These are phyloP conservation scores for Auricularia auricula-judae DNA, from an alignment of 768 basidiomycete genomes.

Conservation along the genomic window DNA sequence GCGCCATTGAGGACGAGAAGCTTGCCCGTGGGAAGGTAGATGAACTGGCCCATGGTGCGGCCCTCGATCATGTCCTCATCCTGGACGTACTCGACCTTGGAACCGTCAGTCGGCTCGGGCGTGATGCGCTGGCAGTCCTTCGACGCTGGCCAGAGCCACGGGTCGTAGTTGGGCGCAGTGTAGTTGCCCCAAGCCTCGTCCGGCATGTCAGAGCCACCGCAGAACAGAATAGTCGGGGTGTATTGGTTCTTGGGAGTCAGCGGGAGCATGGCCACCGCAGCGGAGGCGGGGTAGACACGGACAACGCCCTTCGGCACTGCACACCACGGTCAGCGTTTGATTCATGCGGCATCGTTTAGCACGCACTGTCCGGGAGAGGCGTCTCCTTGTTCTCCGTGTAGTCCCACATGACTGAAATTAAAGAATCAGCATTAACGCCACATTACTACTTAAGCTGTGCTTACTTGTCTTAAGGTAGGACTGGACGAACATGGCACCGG, in stretches of 20 bases:
- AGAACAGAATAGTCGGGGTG: constrained; percentile 76
- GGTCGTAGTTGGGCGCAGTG: constrained; percentile 58
- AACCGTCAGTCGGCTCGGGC: constrained; percentile 69
- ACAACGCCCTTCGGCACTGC: constrained; percentile 54
- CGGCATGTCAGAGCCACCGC: constrained; percentile 77
- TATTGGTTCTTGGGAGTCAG: constrained; percentile 85
- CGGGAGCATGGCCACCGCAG: constrained; percentile 82
- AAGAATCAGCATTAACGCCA: too few relatives aligned
- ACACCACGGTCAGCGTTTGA: not conserved
- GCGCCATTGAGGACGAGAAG: constrained; percentile 79
- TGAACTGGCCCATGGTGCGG: constrained; percentile 88
- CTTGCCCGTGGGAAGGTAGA: constrained; percentile 68
- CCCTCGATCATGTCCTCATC: constrained; percentile 69
- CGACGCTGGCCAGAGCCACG: constrained; percentile 61
- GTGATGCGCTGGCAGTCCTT: constrained; percentile 72
- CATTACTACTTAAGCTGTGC: constrained; percentile 13
- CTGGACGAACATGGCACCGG: constrained; percentile 72
- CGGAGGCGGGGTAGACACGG: constrained; percentile 84
- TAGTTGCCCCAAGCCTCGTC: constrained; percentile 69
- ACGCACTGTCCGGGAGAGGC: constrained; percentile 41
- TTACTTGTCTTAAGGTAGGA: constrained; percentile 25
- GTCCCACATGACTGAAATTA: constrained; percentile 36
- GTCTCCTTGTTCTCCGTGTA: constrained; percentile 45
- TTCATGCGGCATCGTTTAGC: not conserved
- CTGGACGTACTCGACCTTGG: constrained; percentile 44